Evolutionary conservation across 2,329 filamentous ascomycete species (phyloP).

Genomic region (Apiospora kogelbergensis): DNA sequence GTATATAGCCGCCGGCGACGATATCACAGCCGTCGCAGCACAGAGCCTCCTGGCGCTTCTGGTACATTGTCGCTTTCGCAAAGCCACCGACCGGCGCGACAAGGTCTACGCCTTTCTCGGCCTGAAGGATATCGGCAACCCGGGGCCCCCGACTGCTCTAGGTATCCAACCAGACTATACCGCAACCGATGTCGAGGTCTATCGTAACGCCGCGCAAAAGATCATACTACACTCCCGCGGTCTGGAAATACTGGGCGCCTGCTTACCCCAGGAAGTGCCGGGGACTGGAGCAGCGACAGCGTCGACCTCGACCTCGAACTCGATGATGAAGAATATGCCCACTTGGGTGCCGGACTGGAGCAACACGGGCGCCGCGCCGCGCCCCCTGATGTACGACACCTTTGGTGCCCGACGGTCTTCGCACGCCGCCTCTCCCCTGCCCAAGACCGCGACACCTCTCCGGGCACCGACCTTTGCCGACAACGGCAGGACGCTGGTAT

Average conservation of each 20-base stretch:
- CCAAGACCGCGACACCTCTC: no score
- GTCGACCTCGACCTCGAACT: no score
- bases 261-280: no score
- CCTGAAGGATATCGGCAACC: background rate
- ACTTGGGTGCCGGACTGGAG: conserved; percentile 14
- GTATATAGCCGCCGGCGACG: no score
- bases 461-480: background rate
- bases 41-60: conserved; percentile 4
- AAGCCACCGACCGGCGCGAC: conserved; percentile 4
- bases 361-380: background rate
- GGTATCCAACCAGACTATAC: conserved; percentile 7
- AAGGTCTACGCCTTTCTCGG: conserved; percentile 11
- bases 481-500: background rate
- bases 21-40: background rate
- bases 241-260: conserved; percentile 11
- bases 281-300: no score
- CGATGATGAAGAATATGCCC: no score
- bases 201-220: background rate
- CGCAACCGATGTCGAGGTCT: background rate
- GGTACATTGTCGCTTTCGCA: conserved; percentile 7
- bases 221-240: background rate
- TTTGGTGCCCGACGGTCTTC: conserved; percentile 5
- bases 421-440: background rate
- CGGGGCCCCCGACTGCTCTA: background rate
- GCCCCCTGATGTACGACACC: conserved; percentile 11